These are phyloP conservation scores for Penicillium sp. DNA, from an alignment of 2,329 filamentous ascomycete genomes.

Conservation along the genomic window DNA sequence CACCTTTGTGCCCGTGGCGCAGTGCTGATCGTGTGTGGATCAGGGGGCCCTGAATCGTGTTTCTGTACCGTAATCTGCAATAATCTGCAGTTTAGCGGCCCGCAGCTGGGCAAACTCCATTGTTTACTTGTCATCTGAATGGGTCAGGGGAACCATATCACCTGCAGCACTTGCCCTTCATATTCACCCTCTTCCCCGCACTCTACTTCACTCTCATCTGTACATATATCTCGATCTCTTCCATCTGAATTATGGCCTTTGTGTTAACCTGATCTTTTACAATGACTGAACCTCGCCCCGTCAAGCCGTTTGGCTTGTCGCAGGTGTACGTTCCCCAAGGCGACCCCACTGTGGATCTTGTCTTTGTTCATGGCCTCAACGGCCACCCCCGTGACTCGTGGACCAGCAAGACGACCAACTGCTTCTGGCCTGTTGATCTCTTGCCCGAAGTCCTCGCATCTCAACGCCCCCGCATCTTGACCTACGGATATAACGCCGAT, in stretches of 20 bases:
- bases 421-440: slow-evolving; percentile 70
- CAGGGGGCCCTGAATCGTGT: neutral
- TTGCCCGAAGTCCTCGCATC: slow-evolving; percentile 60
- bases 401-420: slow-evolving; percentile 48
- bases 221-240: neutral
- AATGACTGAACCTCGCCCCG: slow-evolving; percentile 13
- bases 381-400: slow-evolving; percentile 66
- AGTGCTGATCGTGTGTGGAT: neutral
- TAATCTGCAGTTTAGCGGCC: neutral
- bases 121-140: slow-evolving; percentile 10
- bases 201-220: neutral
- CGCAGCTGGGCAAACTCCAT: neutral
- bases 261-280: neutral
- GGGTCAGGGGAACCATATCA: slow-evolving; percentile 18
- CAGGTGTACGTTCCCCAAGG: slow-evolving; percentile 40
- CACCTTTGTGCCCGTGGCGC: neutral
- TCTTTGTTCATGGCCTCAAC: slow-evolving; percentile 70
- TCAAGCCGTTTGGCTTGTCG: slow-evolving; percentile 44
- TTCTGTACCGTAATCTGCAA: neutral
- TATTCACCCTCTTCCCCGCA: neutral
- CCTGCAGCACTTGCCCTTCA: slow-evolving; percentile 5
- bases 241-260: neutral
- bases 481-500: slow-evolving; percentile 74
- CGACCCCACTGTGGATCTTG: slow-evolving; percentile 52
- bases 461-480: slow-evolving; percentile 63